Percentiles rank a stretch among this genome's conserved stretches.
Conservation (phyloP, 108 stramenopile species). For the Poteriospumella lacustris region DNA sequence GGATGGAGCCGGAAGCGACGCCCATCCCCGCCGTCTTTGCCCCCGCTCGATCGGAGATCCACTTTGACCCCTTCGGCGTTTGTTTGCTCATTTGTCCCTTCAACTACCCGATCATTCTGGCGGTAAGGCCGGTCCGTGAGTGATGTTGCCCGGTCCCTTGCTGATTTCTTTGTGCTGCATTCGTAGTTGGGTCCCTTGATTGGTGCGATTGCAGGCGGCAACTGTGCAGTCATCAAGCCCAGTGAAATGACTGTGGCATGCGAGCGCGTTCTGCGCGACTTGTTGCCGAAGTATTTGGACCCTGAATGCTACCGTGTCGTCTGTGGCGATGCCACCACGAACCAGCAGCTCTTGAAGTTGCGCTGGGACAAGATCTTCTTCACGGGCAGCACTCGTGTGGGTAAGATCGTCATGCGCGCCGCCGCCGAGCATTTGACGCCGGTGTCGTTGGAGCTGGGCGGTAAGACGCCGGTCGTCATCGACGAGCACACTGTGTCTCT, state of each 20-base stretch:
- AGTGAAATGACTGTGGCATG: slow-evolving; percentile 58
- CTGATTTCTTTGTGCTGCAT: not conserved
- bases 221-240: slow-evolving; percentile 70
- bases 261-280: slow-evolving; percentile 35
- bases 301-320: slow-evolving; percentile 58
- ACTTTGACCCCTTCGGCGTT: slow-evolving; percentile 35
- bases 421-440: slow-evolving; percentile 80
- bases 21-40: not conserved
- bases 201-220: slow-evolving; percentile 73
- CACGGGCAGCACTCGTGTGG: slow-evolving; percentile 70
- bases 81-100: slow-evolving; percentile 68
- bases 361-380: slow-evolving; percentile 73
- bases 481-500: slow-evolving; percentile 44
- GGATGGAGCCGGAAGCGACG: slow-evolving; percentile 37
- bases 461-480: slow-evolving; percentile 69
- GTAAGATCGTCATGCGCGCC: slow-evolving; percentile 61
- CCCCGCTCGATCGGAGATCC: slow-evolving; percentile 28
- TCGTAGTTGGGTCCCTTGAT: slow-evolving; percentile 46
- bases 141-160: not conserved
- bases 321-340: slow-evolving; percentile 61
- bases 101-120: slow-evolving; percentile 71
- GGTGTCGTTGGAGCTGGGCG: slow-evolving; percentile 78
- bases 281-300: slow-evolving; percentile 58
- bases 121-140: slow-evolving; percentile 23
- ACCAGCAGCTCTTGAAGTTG: slow-evolving; percentile 55